These are phyloP conservation scores for Dactylonectria macrodidyma DNA, from an alignment of 2,329 filamentous ascomycete species.

Conservation along the genomic window DNA sequence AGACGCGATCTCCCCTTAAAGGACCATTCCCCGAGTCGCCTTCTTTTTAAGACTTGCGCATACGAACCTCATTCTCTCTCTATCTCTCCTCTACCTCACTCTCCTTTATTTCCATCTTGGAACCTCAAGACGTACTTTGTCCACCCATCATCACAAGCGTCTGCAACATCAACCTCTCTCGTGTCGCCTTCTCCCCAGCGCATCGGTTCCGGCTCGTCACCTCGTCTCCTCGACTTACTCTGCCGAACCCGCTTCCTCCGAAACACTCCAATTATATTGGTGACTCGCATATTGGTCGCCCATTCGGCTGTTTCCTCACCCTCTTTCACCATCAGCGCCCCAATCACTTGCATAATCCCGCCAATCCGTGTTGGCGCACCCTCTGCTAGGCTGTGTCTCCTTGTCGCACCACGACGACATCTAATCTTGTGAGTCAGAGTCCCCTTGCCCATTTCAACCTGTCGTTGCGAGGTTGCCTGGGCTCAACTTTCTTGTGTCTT, in stretches of 20 bases:
- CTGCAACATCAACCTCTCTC: constrained; percentile 50
- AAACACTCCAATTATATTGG: constrained; percentile 55
- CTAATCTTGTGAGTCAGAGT: constrained; percentile 54
- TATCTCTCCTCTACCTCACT: neutral
- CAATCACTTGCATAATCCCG: constrained; percentile 29
- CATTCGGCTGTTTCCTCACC: constrained; percentile 50
- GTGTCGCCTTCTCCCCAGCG: constrained; percentile 51
- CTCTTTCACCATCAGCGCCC: constrained; percentile 41
- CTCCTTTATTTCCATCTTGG: constrained; percentile 22
- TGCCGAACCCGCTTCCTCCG: constrained; percentile 46
- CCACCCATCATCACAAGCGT: constrained; percentile 40
- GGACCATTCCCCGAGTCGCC: constrained; percentile 41
- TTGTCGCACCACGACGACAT: constrained; percentile 49
- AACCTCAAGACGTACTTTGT: constrained; percentile 42
- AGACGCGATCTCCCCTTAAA: constrained; percentile 40
- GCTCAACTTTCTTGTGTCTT: constrained; percentile 17
- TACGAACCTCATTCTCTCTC: constrained; percentile 40
- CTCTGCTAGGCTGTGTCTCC: constrained; percentile 37
- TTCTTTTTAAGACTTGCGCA: constrained; percentile 37
- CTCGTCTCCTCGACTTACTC: constrained; percentile 42
- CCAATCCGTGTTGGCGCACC: constrained; percentile 43
- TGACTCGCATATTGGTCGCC: constrained; percentile 50
- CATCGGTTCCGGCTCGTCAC: constrained; percentile 53
- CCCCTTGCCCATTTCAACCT: constrained; percentile 44
- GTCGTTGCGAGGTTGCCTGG: constrained; percentile 25